Evolutionary conservation across 768 basidiomycete genomes (phyloP).

Genomic region (Suillus fuscotomentosus): DNA sequence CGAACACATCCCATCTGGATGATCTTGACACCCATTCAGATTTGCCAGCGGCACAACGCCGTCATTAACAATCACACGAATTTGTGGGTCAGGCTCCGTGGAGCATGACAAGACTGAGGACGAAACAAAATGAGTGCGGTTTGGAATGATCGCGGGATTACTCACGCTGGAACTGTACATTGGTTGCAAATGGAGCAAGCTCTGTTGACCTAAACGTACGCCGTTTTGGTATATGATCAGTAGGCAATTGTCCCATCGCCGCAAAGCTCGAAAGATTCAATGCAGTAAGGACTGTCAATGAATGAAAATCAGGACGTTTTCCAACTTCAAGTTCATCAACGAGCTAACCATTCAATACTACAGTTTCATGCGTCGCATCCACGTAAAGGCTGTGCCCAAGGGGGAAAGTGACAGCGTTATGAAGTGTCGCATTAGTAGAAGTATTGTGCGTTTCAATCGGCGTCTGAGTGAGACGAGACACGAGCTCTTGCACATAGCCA

Average conservation of each 20-base stretch:
- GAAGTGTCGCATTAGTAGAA: slow-evolving; percentile 77
- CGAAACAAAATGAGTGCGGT: slow-evolving; percentile 11
- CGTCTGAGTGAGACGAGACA: slow-evolving; percentile 76
- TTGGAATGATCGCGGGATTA: slow-evolving; percentile 14
- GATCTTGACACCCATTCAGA: slow-evolving; percentile 64
- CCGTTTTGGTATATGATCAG: slow-evolving; percentile 59
- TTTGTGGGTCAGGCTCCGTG: slow-evolving; percentile 50
- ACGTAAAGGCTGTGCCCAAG: slow-evolving; percentile 71
- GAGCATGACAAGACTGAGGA: slow-evolving; percentile 57
- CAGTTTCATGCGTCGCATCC: slow-evolving; percentile 85
- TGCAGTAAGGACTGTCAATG: slow-evolving; percentile 63
- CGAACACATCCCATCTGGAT: slow-evolving; percentile 76
- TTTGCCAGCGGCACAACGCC: slow-evolving; percentile 75
- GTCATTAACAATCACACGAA: slow-evolving; percentile 83
- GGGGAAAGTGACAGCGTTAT: slow-evolving; percentile 67
- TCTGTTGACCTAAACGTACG: slow-evolving; percentile 69
- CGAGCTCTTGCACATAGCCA: slow-evolving; percentile 75
- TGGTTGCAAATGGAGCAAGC: slow-evolving; percentile 80
- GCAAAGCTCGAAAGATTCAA: slow-evolving; percentile 76
- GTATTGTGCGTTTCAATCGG: slow-evolving; percentile 67
- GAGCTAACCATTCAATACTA: slow-evolving; percentile 66
- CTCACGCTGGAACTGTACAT: slow-evolving; percentile 82
- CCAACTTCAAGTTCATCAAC: not conserved
- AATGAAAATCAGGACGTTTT: slow-evolving; percentile 3
- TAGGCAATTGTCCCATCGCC: slow-evolving; percentile 62